Conservation (phyloP, 345 rosid genomes). For the Theobroma cacao region DNA sequence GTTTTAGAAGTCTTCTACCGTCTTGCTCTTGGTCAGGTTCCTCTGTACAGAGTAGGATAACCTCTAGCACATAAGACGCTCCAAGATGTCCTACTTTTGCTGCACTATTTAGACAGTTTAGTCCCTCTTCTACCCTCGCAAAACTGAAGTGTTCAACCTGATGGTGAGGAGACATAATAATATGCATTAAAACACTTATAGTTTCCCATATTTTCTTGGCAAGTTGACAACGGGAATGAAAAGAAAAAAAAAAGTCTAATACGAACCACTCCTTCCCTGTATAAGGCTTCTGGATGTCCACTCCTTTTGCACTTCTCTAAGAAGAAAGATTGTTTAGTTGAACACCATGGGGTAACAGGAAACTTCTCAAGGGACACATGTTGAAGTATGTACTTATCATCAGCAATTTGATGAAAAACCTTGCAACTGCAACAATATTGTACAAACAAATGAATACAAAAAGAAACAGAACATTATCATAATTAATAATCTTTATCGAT, state of each 20-base stretch:
- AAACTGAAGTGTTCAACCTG: conserved; percentile 14
- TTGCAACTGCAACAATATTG: conserved; percentile 20
- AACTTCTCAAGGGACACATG: conserved; percentile 14
- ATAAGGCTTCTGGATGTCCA: conserved; percentile 25
- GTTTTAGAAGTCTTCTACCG: not conserved
- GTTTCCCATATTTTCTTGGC: not conserved
- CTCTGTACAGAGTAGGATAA: not conserved
- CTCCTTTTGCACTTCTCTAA: conserved; percentile 8
- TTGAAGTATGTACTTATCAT: conserved; percentile 4
- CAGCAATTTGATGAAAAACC: not conserved
- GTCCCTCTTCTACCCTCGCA: not conserved
- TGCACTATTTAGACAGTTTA: conserved; percentile 5
- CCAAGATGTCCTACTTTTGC: conserved; percentile 1
- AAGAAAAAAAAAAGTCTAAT: not conserved
- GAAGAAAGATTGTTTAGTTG: not conserved
- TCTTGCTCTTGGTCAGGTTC: not conserved
- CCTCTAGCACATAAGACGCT: conserved; percentile 19
- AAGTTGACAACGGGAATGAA: not conserved
- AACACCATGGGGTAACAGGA: not conserved
- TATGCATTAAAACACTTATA: not conserved
- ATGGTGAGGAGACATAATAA: not conserved
- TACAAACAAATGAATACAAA: too few species aligned
- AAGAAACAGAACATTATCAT: not conserved
- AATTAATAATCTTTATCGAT: not conserved
- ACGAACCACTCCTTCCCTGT: conserved; percentile 22